A percentile compares a stretch with the other conserved stretches of the same genome.
Evolutionary conservation across 441 rosid genomes (phyloP).

Genomic region (Pelargonium australe): DNA sequence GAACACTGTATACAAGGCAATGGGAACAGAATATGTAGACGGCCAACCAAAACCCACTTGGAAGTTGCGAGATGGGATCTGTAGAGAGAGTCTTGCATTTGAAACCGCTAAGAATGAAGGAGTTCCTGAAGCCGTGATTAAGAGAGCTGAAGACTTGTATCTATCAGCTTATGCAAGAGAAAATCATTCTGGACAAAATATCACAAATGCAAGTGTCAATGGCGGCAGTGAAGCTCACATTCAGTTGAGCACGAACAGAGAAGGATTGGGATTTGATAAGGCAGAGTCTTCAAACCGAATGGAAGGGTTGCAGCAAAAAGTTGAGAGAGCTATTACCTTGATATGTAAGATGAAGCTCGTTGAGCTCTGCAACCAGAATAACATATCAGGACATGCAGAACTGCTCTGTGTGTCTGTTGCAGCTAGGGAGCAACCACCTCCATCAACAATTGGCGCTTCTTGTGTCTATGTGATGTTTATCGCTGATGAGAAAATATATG

Average conservation of each 20-base stretch:
- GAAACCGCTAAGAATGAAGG: slow-evolving; percentile 98
- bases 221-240: slow-evolving; percentile 25
- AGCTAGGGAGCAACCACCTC: slow-evolving; percentile 87
- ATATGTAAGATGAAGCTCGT: slow-evolving; percentile 54
- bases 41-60: slow-evolving; percentile 87
- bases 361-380: slow-evolving; percentile 40
- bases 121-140: slow-evolving; percentile 56
- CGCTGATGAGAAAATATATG: slow-evolving; percentile 70
- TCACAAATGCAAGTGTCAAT: slow-evolving; percentile 21
- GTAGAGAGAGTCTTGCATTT: slow-evolving; percentile 96
- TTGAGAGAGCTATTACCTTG: slow-evolving; percentile 38
- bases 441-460: slow-evolving; percentile 77
- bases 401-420: slow-evolving; percentile 50
- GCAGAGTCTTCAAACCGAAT: slow-evolving; percentile 25
- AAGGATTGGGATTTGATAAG: slow-evolving; percentile 24
- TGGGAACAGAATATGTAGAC: slow-evolving; percentile 68
- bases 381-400: slow-evolving; percentile 26
- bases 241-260: slow-evolving; percentile 21
- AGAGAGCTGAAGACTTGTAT: slow-evolving; percentile 86
- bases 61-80: slow-evolving; percentile 81
- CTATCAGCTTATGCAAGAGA: slow-evolving; percentile 31
- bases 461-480: slow-evolving; percentile 82
- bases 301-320: slow-evolving; percentile 36
- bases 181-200: slow-evolving; percentile 18
- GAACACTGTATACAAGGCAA: slow-evolving; percentile 63